Evolutionary conservation across 345 rosid genomes (phyloP).

Genomic region (Geranium brycei): DNA sequence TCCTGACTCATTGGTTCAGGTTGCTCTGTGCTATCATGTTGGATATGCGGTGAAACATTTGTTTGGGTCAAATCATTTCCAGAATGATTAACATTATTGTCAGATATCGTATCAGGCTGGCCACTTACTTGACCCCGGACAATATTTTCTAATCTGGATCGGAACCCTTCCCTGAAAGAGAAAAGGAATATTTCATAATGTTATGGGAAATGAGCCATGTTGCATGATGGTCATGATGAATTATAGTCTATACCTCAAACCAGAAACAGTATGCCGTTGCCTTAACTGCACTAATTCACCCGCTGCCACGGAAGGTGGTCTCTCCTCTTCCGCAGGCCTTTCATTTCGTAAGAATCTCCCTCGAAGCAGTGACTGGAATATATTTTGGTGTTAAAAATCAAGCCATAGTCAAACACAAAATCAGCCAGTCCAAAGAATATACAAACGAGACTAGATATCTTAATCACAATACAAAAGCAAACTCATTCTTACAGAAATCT

Average conservation of each 20-base stretch:
- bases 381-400: slow-evolving; percentile 11
- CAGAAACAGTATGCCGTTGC: slow-evolving; percentile 83
- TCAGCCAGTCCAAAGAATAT: background rate
- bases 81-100: slow-evolving; percentile 28
- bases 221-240: no score
- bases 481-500: background rate
- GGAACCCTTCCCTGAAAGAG: slow-evolving; percentile 74
- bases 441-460: no score
- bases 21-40: slow-evolving; percentile 29
- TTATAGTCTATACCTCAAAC: slow-evolving; percentile 48
- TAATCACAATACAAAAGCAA: no score
- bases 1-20: slow-evolving; percentile 33
- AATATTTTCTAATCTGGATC: slow-evolving; percentile 55
- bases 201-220: background rate
- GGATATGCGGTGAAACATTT: slow-evolving; percentile 30
- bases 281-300: slow-evolving; percentile 80
- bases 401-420: slow-evolving; percentile 4
- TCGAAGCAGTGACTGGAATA: slow-evolving; percentile 71
- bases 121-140: slow-evolving; percentile 52
- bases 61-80: slow-evolving; percentile 25
- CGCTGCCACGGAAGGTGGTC: slow-evolving; percentile 70
- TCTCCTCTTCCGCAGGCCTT: slow-evolving; percentile 63
- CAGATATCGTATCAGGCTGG: slow-evolving; percentile 35
- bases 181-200: slow-evolving; percentile 4
- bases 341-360: slow-evolving; percentile 92